Base-by-base conservation (phyloP, 2,329 filamentous ascomycete species). In the Boeremia lycopersici region DNA sequence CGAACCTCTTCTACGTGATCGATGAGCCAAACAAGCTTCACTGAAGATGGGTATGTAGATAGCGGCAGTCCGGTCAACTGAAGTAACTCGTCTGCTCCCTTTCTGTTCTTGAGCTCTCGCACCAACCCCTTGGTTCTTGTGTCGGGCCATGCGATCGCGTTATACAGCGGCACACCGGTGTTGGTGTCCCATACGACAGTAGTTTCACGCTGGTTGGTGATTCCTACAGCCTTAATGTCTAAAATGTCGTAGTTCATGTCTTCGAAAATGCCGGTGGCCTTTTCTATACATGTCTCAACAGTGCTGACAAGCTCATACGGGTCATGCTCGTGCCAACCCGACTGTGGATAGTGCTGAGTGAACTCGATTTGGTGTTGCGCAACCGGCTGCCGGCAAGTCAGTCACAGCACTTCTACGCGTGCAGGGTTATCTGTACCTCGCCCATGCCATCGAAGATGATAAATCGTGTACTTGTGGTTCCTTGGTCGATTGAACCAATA, bases 271-370 rank as follows among this genome's bases (percentile, higher is more conserved):
- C 86, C 84, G 55, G 88, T 84, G 0, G 90, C 90, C 60, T 86
- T 84, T 63, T 91, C 88, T 63, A 96, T 92, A 75, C 92, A 96
- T 59, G 82, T 82, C 68, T 91, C 84, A 29, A 93, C 90, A 1
- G 90, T 89, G 48, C 80, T 78, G 40, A 96, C 81, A 48, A 96
- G 84, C 69, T 91, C 90, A 45, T 85, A 77, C 4, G 92, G 90
- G 67, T 96, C 88, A 71, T 96, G 91, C 74, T 96, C 92, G 74
- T 96, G 90, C 91, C 90, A 96, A 75, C 93, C 93, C 61, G 92
- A 88, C 57, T 92, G 82, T 13, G 91, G 90, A 74, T 96, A 93
- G 55, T 89, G 84, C 72, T 96, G 93, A 62, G 86, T 85, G 70
- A 96, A 93, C 73, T 96, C 91, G 62, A 93, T 86, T 77, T 96